A percentile compares a stretch with the other conserved stretches of the same genome.
phyloP scores from a whole-genome alignment of 1,139 yeast species.

The Yamadazyma dendronema region DNA sequence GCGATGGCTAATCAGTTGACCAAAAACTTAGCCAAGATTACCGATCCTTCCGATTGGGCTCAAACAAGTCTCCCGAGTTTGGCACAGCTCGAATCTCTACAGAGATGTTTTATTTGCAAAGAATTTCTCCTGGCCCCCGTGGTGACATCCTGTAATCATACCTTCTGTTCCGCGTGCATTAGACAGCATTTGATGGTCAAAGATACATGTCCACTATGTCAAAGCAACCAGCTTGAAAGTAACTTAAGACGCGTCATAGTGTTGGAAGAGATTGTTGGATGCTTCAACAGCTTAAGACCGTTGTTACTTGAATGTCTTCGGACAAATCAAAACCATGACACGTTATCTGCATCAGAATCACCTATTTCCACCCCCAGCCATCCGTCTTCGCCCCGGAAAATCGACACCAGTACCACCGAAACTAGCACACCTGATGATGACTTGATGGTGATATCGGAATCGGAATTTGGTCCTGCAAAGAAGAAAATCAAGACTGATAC shows the following conservation, averaged over 20 bases:
- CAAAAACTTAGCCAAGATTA: constrained; percentile 12
- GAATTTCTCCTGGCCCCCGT: constrained; percentile 83
- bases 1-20: constrained; percentile 4
- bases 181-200: constrained; percentile 63
- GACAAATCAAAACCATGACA: background rate
- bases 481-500: constrained; percentile 23
- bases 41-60: constrained; percentile 75
- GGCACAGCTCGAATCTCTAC: constrained; percentile 61
- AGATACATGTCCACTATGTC: constrained; percentile 77
- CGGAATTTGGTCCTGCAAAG: constrained; percentile 1
- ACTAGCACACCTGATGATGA: constrained; percentile 3
- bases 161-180: constrained; percentile 89
- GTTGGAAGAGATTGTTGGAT: constrained; percentile 68
- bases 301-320: constrained; percentile 23
- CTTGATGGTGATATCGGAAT: constrained; percentile 5
- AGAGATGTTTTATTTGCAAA: constrained; percentile 90
- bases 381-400: background rate
- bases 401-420: background rate
- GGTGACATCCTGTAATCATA: constrained; percentile 81
- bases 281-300: constrained; percentile 49
- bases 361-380: background rate
- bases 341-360: background rate
- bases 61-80: constrained; percentile 53
- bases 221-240: constrained; percentile 68
- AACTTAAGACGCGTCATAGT: constrained; percentile 64